Evolutionary conservation across 2,329 filamentous ascomycete species (phyloP).

Genomic region (Chaetothyriales sp.): DNA sequence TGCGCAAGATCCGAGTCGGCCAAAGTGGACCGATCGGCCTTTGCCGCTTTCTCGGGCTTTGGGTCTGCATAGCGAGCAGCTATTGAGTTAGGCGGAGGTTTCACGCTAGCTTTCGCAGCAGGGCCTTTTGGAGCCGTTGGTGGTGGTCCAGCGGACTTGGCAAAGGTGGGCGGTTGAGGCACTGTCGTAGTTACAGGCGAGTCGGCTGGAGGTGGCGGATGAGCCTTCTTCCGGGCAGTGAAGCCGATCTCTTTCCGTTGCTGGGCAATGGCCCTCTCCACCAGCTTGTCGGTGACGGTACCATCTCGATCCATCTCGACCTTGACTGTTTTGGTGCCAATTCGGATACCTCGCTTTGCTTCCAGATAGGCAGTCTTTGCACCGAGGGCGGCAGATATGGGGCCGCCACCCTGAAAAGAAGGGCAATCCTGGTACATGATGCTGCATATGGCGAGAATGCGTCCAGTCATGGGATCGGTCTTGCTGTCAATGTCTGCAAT

Average conservation of each 20-base stretch:
- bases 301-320: conserved; percentile 87
- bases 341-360: conserved; percentile 62
- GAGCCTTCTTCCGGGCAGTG: conserved; percentile 20
- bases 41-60: conserved; percentile 4
- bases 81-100: conserved; percentile 18
- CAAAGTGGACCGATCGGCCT: conserved; percentile 31
- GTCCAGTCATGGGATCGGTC: conserved; percentile 86
- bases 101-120: conserved; percentile 40
- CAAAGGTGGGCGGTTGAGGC: conserved; percentile 25
- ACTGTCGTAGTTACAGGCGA: conserved; percentile 14
- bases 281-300: conserved; percentile 61
- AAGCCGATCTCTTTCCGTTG: conserved; percentile 42
- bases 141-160: conserved; percentile 50
- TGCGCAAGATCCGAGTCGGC: conserved; percentile 55
- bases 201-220: conserved; percentile 5
- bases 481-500: conserved; percentile 87
- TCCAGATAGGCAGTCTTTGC: conserved; percentile 64
- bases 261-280: conserved; percentile 59
- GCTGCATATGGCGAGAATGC: conserved; percentile 83
- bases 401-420: conserved; percentile 37
- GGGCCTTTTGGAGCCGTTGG: conserved; percentile 81
- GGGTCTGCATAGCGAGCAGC: neutral
- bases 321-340: conserved; percentile 62
- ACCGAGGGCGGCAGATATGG: conserved; percentile 60
- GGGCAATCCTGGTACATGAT: conserved; percentile 70